A percentile compares a stretch with the other conserved stretches of the same genome.
Conservation (phyloP, 192 early-diverging fungal species). For the Obelidium mucronatum region DNA sequence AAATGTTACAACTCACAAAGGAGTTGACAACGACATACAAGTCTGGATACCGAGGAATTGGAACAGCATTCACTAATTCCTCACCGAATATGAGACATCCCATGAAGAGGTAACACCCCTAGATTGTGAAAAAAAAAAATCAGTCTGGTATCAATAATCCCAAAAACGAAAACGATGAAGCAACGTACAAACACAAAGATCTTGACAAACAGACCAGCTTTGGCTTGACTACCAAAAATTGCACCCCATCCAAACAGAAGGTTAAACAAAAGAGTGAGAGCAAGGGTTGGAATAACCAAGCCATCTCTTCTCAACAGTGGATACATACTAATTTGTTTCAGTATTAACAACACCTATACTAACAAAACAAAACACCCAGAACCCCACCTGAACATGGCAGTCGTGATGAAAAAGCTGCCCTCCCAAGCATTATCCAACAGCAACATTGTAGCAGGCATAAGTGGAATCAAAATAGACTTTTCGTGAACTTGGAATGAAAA, state of each 20-base stretch:
- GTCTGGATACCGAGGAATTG: constrained; percentile 74
- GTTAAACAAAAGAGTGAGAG: constrained; percentile 67
- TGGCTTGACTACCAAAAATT: background rate
- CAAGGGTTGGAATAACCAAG: constrained; percentile 74
- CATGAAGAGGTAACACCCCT: constrained; percentile 59
- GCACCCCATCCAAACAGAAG: constrained; percentile 1
- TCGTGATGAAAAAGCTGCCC: constrained; percentile 67
- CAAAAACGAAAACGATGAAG: constrained; percentile 15
- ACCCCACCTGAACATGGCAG: constrained; percentile 78
- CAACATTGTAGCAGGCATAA: constrained; percentile 78
- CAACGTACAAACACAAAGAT: constrained; percentile 39
- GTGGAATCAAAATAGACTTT: constrained; percentile 91
- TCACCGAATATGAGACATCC: constrained; percentile 58
- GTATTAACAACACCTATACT: too few species aligned
- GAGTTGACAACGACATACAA: constrained; percentile 84
- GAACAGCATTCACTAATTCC: constrained; percentile 68
- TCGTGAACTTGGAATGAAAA: constrained; percentile 99
- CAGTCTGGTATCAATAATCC: too few species aligned
- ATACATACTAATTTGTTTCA: constrained; percentile 71
- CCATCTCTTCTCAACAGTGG: constrained; percentile 84
- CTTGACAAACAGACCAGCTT: background rate
- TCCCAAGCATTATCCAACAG: constrained; percentile 55
- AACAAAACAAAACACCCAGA: background rate
- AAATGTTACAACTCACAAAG: constrained; percentile 69
- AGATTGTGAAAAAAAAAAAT: constrained; percentile 1